Evolutionary conservation across 305 asterid genomes (phyloP), one percentile per base, ranked within the genome.

Genomic region (Andrographis paniculata): DNA sequence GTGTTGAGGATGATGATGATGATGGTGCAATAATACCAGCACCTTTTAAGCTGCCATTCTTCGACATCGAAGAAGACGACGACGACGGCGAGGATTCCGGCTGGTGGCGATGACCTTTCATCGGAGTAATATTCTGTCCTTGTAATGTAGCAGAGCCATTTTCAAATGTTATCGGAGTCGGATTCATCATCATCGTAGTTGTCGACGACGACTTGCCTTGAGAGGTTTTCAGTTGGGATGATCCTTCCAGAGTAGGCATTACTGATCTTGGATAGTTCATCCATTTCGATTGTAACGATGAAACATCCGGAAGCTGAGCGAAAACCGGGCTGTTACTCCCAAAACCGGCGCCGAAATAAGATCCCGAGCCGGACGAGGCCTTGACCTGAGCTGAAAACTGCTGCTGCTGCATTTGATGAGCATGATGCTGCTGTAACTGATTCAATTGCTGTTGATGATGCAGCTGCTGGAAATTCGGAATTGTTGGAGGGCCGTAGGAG

Each of bases 321-420:
- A 44, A 43, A 42, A 48, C 20, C 12, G 20, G 47, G 55, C 21
- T 60, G 41, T 21, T 46, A 14, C 53, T 53, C 7, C 63, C 45
- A 48, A 30, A 18, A 27, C 37, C 60, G 49, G 53, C 30, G n/a
- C 47, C 20, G 14, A 11, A 27, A 40, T 44, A 64, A 60, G 68
- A 56, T 31, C 64, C 58, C 43, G 46, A 39, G 14, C 42, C 19
- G 17, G 48, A 20, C 42, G 71, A 52, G 3, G 52, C 55, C 55
- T 60, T 60, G 0, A 42, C 50, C 45, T 63, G 70, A 42, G 43
- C 30, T 33, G 55, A n/a, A n/a, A n/a, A n/a, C 18, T 33, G 66
- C 68, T n/a, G 53, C 20, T 52, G 57, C 51, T 43, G 69, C 69
- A 55, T 52, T 53, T 69, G 79, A 38, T 70, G 69, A 52, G 52